Conservation (phyloP, 1,284 basidiomycete genomes). For the Coniferiporia sulphurascens region DNA sequence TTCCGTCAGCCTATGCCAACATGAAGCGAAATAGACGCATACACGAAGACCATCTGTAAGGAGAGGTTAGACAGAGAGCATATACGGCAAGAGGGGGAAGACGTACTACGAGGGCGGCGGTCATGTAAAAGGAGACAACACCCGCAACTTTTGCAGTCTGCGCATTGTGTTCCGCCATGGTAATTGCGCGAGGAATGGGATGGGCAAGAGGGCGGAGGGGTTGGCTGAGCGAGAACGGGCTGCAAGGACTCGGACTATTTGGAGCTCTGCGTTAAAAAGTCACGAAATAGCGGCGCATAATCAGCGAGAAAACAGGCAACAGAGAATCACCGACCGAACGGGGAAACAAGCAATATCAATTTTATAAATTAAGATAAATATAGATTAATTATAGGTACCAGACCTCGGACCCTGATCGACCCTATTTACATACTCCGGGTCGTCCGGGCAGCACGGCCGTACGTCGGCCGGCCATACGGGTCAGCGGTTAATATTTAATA, state of each 20-base stretch:
- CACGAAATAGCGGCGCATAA: background rate
- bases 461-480: too few relatives aligned
- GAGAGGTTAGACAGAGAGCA: conserved; percentile 4
- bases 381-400: background rate
- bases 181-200: background rate
- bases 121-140: conserved; percentile 78
- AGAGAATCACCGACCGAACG: background rate
- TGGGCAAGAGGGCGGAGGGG: background rate
- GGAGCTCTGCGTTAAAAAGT: background rate
- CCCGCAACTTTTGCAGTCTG: conserved; percentile 49
- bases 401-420: background rate
- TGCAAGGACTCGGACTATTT: background rate
- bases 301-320: background rate
- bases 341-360: too few relatives aligned
- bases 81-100: background rate
- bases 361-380: too few relatives aligned
- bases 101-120: conserved; percentile 64
- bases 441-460: too few relatives aligned
- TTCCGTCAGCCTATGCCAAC: background rate
- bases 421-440: background rate
- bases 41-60: conserved; percentile 26
- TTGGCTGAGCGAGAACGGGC: background rate
- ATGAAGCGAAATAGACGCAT: conserved; percentile 6
- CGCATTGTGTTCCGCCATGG: conserved; percentile 25
- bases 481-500: too few relatives aligned